Percentiles rank a stretch among this genome's conserved stretches.
Conservation (phyloP, 257 asterid genomes). For the Scutellaria galericulata region DNA sequence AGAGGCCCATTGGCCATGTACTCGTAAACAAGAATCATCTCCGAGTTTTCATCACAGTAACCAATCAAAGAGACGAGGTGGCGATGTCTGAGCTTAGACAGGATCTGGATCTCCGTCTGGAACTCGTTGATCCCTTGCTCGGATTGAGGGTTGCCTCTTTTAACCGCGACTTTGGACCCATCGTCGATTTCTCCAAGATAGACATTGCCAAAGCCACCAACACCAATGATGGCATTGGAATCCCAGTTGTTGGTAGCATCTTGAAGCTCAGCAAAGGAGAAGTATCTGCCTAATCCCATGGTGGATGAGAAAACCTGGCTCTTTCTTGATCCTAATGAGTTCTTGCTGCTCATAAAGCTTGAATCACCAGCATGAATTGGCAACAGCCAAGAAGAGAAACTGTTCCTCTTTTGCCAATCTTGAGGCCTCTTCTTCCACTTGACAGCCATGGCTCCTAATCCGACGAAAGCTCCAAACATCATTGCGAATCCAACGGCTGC, state of each 20-base stretch:
- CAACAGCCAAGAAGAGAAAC: slow-evolving; percentile 91
- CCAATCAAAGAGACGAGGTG: slow-evolving; percentile 91
- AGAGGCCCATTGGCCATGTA: slow-evolving; percentile 88
- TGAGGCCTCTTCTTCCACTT: slow-evolving; percentile 96
- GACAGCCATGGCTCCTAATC: slow-evolving; percentile 88
- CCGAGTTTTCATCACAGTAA: slow-evolving; percentile 82
- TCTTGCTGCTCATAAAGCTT: slow-evolving; percentile 46
- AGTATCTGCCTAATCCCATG: slow-evolving; percentile 57
- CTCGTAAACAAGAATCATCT: slow-evolving; percentile 93
- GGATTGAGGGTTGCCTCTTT: slow-evolving; percentile 93
- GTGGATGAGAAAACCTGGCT: slow-evolving; percentile 57
- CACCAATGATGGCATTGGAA: slow-evolving; percentile 64
- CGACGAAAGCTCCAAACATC: slow-evolving; percentile 93
- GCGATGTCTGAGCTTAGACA: slow-evolving; percentile 89
- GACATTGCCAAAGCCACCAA: slow-evolving; percentile 92
- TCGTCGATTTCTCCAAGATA: slow-evolving; percentile 70
- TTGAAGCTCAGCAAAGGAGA: slow-evolving; percentile 54
- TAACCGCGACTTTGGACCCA: slow-evolving; percentile 78
- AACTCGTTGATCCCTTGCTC: slow-evolving; percentile 95
- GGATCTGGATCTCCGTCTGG: slow-evolving; percentile 88
- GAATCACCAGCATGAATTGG: slow-evolving; percentile 68
- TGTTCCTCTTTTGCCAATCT: slow-evolving; percentile 78
- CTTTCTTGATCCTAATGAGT: slow-evolving; percentile 49
- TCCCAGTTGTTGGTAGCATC: slow-evolving; percentile 92
- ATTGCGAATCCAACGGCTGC: slow-evolving; percentile 92